Conservation (phyloP, 202 grass and related monocot genomes). For the Tripidium arundinaceum region DNA sequence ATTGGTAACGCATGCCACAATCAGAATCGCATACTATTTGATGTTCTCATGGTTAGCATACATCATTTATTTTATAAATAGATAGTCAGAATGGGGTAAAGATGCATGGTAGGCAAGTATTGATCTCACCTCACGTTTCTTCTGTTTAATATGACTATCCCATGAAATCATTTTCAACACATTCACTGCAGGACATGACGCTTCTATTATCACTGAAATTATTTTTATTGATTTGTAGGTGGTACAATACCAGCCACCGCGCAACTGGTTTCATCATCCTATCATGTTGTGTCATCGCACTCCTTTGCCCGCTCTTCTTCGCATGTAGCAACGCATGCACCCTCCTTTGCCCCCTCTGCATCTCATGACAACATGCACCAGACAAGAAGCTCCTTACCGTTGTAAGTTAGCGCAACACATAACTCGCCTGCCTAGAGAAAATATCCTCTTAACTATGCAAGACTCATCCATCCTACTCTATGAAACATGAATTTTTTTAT, state of each 20-base stretch:
- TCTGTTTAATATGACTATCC: background rate
- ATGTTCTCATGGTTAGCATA: background rate
- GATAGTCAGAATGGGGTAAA: background rate
- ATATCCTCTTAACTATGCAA: background rate
- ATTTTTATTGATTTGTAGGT: constrained; percentile 36
- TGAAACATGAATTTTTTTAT: background rate
- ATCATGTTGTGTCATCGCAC: constrained; percentile 57
- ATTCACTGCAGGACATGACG: background rate
- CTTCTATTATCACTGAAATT: background rate
- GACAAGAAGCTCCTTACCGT: constrained; percentile 44
- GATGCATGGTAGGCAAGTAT: background rate
- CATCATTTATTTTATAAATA: background rate
- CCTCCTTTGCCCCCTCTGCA: constrained; percentile 25
- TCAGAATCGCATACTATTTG: background rate
- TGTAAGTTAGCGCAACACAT: constrained; percentile 21
- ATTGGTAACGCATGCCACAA: background rate
- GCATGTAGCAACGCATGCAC: constrained; percentile 5
- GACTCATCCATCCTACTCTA: background rate
- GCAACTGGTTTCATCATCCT: constrained; percentile 71
- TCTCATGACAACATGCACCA: constrained; percentile 51
- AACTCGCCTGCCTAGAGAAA: background rate
- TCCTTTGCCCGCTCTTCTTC: constrained; percentile 34
- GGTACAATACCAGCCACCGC: constrained; percentile 79
- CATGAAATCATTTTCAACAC: background rate
- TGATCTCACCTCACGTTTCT: background rate